Conservation (phyloP, 2,329 filamentous ascomycete genomes). For the Colletotrichum sp. region DNA sequence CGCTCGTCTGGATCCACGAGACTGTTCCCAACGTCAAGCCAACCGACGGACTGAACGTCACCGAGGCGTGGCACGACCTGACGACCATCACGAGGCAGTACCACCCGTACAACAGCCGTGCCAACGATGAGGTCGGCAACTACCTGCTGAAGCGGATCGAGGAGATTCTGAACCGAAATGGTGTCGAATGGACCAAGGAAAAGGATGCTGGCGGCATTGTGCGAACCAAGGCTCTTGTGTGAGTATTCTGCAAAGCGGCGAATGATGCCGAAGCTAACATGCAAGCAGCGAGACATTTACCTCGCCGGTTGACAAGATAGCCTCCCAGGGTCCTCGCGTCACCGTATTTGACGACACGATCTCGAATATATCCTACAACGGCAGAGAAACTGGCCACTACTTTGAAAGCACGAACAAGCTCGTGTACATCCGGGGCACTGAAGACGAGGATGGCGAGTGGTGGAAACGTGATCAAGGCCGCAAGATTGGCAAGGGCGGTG, state of each 20-base stretch:
- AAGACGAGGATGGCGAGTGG: conserved; percentile 77
- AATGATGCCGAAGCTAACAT: background rate
- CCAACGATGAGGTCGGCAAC: conserved; percentile 80
- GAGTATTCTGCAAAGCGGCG: background rate
- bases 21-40: conserved; percentile 67
- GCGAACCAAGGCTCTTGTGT: conserved; percentile 24
- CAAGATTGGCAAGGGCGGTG: conserved; percentile 70
- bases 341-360: conserved; percentile 80
- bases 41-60: conserved; percentile 75
- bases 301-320: background rate
- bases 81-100: conserved; percentile 75
- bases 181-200: conserved; percentile 51
- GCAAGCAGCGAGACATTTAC: background rate
- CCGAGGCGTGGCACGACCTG: conserved; percentile 86
- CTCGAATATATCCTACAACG: conserved; percentile 76
- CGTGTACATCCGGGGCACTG: conserved; percentile 84
- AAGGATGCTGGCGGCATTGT: conserved; percentile 32
- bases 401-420: conserved; percentile 94
- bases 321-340: conserved; percentile 45
- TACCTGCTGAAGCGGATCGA: conserved; percentile 77
- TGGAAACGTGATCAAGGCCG: conserved; percentile 61
- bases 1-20: conserved; percentile 76
- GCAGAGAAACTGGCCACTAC: conserved; percentile 62
- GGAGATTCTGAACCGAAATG: conserved; percentile 70
- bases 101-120: conserved; percentile 87